These are phyloP conservation scores for Vitis vinifera DNA, from an alignment of 164 flowering plant genomes.

Conservation along the genomic window DNA sequence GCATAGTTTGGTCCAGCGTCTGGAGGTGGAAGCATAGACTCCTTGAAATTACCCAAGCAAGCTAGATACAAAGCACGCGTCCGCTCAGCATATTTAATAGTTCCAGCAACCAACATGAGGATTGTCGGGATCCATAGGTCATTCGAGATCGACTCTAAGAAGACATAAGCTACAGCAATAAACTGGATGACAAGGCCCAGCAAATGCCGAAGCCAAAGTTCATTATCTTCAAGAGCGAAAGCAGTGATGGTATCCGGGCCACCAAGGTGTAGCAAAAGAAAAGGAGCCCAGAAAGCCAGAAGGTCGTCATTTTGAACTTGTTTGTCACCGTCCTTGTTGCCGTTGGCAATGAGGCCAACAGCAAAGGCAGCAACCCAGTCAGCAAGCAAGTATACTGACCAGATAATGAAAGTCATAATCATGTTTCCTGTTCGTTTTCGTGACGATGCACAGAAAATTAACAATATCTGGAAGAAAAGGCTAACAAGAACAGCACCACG, in stretches of 20 bases:
- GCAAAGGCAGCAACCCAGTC: slow-evolving; percentile 45
- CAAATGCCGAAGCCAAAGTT: slow-evolving; percentile 50
- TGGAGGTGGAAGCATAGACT: slow-evolving; percentile 26
- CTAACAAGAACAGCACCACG: slow-evolving; percentile 17
- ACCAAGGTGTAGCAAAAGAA: slow-evolving; percentile 60
- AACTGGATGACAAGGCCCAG: slow-evolving; percentile 35
- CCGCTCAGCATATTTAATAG: slow-evolving; percentile 42
- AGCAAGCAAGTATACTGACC: slow-evolving; percentile 43
- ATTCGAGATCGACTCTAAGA: slow-evolving; percentile 27
- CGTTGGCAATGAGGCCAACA: slow-evolving; percentile 46
- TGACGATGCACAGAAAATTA: slow-evolving; percentile 13
- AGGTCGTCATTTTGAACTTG: slow-evolving; percentile 12
- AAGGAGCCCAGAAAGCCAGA: slow-evolving; percentile 60
- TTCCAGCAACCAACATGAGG: slow-evolving; percentile 37
- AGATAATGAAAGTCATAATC: slow-evolving; percentile 9
- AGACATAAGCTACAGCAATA: slow-evolving; percentile 29
- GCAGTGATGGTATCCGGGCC: slow-evolving; percentile 75
- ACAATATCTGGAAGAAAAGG: slow-evolving; percentile 15
- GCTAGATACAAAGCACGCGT: slow-evolving; percentile 36
- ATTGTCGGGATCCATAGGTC: slow-evolving; percentile 26
- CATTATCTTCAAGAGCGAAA: slow-evolving; percentile 55
- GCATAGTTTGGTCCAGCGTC: slow-evolving; percentile 46
- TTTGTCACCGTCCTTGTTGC: slow-evolving; percentile 5
- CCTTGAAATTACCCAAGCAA: slow-evolving; percentile 26
- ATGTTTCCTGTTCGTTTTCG: slow-evolving; percentile 17